Evolutionary conservation across 2,329 filamentous ascomycete species (phyloP).

Genomic region (Talaromyces rugulosus): DNA sequence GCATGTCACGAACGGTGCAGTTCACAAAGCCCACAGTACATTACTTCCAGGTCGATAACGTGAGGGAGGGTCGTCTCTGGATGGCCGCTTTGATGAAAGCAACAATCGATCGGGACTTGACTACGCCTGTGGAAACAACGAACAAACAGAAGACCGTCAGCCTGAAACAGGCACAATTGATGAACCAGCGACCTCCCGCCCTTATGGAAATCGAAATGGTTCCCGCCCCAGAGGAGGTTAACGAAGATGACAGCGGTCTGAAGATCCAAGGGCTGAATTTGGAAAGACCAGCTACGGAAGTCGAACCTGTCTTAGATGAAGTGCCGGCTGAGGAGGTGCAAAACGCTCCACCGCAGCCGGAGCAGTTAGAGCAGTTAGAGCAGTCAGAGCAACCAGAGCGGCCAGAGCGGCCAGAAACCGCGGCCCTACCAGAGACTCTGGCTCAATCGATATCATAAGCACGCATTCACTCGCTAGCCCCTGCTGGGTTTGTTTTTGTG

Average conservation of each 20-base stretch:
- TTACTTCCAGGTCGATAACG: slow-evolving; percentile 91
- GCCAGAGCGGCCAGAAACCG: slow-evolving; percentile 18
- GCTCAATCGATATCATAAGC: slow-evolving; percentile 16
- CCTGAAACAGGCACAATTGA: slow-evolving; percentile 77
- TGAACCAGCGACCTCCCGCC: slow-evolving; percentile 85
- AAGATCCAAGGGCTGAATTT: slow-evolving; percentile 31
- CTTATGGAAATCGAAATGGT: slow-evolving; percentile 59
- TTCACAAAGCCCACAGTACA: slow-evolving; percentile 97
- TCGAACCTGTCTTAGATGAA: slow-evolving; percentile 17
- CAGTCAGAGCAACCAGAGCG: background rate
- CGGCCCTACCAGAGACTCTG: slow-evolving; percentile 25
- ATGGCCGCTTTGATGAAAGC: slow-evolving; percentile 99
- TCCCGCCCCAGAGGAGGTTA: slow-evolving; percentile 7
- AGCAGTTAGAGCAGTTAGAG: slow-evolving; percentile 16
- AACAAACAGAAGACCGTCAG: slow-evolving; percentile 98
- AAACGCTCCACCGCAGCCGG: background rate
- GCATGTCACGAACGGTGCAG: slow-evolving; percentile 83
- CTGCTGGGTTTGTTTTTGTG: background rate
- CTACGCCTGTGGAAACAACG: slow-evolving; percentile 75
- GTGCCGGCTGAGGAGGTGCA: background rate
- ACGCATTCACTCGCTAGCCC: background rate
- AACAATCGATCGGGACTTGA: slow-evolving; percentile 86
- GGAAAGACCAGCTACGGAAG: slow-evolving; percentile 20
- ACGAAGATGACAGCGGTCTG: slow-evolving; percentile 28
- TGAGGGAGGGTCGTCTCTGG: slow-evolving; percentile 86